Conservation (phyloP, 768 basidiomycete species). For the Boletus reticulatus region DNA sequence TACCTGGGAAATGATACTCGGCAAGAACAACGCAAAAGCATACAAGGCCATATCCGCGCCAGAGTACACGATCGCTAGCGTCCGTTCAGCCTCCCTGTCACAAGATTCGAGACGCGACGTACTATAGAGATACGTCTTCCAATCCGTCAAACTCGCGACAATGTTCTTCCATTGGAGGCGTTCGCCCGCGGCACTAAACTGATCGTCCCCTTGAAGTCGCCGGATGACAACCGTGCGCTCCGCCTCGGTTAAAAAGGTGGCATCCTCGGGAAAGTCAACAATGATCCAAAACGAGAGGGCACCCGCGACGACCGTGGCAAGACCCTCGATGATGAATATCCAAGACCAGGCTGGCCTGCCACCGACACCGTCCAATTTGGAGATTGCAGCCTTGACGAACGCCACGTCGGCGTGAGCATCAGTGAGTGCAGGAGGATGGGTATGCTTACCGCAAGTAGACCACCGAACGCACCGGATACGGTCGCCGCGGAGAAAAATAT, state of each 20-base stretch:
- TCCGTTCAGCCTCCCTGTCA: neutral
- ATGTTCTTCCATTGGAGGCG: conserved; percentile 56
- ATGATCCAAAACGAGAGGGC: conserved; percentile 70
- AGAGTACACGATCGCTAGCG: conserved; percentile 52
- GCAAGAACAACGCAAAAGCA: conserved; percentile 75
- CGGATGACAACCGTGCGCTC: conserved; percentile 68
- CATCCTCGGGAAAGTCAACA: conserved; percentile 81
- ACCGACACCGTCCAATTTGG: conserved; percentile 68
- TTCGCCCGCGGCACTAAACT: conserved; percentile 75
- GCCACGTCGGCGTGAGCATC: neutral
- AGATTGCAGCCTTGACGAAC: conserved; percentile 49
- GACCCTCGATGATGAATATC: conserved; percentile 77
- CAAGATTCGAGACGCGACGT: neutral
- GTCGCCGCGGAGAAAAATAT: conserved; percentile 79
- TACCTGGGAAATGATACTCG: conserved; percentile 73
- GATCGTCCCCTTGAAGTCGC: conserved; percentile 62
- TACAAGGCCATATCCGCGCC: conserved; percentile 68
- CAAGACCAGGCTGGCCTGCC: conserved; percentile 66
- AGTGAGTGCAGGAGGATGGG: neutral
- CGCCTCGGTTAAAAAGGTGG: conserved; percentile 69
- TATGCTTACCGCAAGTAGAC: conserved; percentile 58
- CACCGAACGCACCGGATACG: conserved; percentile 80
- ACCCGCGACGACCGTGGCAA: conserved; percentile 67
- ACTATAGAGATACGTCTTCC: conserved; percentile 63
- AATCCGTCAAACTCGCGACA: conserved; percentile 57